Percentiles rank a stretch among this genome's conserved stretches.
phyloP scores from a whole-genome alignment of 2,329 filamentous ascomycete genomes.

The Alternaria atra region DNA sequence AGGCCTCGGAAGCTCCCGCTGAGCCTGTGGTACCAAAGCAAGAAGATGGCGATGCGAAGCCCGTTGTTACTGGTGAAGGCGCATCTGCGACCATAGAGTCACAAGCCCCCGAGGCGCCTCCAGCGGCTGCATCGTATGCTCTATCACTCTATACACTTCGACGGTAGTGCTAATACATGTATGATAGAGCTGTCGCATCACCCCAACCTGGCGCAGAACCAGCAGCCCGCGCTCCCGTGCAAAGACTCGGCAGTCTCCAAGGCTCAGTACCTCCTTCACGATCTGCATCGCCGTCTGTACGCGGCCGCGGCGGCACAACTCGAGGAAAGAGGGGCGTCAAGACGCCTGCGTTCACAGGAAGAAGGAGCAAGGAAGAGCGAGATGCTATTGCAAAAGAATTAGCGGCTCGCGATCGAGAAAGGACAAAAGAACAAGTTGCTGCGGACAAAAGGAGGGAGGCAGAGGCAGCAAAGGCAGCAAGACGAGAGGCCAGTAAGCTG shows the following conservation, averaged over 20 bases:
- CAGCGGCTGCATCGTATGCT: constrained; percentile 24
- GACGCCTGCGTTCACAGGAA: constrained; percentile 55
- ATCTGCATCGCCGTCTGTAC: constrained; percentile 42
- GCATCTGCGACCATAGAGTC: constrained; percentile 24
- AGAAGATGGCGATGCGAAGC: constrained; percentile 30
- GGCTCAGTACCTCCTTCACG: constrained; percentile 39
- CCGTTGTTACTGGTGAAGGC: constrained; percentile 19
- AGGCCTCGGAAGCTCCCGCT: constrained; percentile 14
- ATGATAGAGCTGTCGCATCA: constrained; percentile 23
- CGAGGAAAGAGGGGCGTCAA: constrained; percentile 42
- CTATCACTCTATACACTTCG: not conserved
- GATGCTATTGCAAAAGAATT: constrained; percentile 54
- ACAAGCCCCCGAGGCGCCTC: constrained; percentile 15
- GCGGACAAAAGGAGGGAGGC: constrained; percentile 36
- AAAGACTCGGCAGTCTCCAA: constrained; percentile 42
- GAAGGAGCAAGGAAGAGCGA: constrained; percentile 56
- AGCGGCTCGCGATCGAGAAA: constrained; percentile 50
- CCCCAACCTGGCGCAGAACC: constrained; percentile 30
- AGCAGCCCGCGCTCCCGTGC: constrained; percentile 31
- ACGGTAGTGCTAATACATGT: constrained; percentile 5
- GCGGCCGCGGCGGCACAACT: constrained; percentile 33
- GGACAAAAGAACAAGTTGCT: constrained; percentile 47
- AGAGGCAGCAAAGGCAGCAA: constrained; percentile 32
- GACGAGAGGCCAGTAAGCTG: constrained; percentile 37
- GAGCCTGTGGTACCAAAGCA: constrained; percentile 29